Percentiles rank a stretch among this genome's conserved stretches.
These are phyloP conservation scores for Alternaria sp. DNA, from an alignment of 2,329 filamentous ascomycete genomes.

Conservation along the genomic window DNA sequence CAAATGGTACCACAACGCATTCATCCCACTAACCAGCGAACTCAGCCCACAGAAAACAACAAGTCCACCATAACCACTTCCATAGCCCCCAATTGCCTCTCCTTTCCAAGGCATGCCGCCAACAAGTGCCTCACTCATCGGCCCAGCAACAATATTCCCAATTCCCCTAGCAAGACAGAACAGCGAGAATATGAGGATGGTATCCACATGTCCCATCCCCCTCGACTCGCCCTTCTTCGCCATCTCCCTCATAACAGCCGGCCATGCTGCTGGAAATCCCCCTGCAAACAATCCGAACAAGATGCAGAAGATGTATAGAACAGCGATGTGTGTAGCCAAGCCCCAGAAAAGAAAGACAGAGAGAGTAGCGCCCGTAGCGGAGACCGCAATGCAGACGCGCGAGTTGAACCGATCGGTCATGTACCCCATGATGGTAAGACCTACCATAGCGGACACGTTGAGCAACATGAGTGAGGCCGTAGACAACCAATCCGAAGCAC, in stretches of 20 bases:
- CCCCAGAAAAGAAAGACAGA: conserved; percentile 57
- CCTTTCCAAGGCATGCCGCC: neutral
- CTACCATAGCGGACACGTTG: neutral
- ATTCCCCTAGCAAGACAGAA: neutral
- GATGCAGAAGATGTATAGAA: conserved; percentile 41
- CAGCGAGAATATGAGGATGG: neutral
- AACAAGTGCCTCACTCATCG: conserved; percentile 1
- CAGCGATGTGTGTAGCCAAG: conserved; percentile 43
- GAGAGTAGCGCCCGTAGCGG: conserved; percentile 47
- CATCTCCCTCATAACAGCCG: conserved; percentile 25
- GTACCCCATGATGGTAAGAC: neutral
- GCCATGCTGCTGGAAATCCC: conserved; percentile 26
- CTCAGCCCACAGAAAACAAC: neutral
- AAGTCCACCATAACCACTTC: conserved; percentile 1
- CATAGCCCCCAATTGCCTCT: neutral
- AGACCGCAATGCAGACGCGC: conserved; percentile 52
- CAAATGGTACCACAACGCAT: neutral
- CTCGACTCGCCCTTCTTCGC: neutral
- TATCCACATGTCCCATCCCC: neutral
- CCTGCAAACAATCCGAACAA: conserved; percentile 45
- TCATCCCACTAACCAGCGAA: neutral
- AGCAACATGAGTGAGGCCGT: neutral
- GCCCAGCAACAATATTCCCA: neutral
- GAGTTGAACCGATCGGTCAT: conserved; percentile 25
- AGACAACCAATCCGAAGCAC: conserved; percentile 38